Conservation (phyloP, 2,329 filamentous ascomycete genomes). For the Venturia pyrina region DNA sequence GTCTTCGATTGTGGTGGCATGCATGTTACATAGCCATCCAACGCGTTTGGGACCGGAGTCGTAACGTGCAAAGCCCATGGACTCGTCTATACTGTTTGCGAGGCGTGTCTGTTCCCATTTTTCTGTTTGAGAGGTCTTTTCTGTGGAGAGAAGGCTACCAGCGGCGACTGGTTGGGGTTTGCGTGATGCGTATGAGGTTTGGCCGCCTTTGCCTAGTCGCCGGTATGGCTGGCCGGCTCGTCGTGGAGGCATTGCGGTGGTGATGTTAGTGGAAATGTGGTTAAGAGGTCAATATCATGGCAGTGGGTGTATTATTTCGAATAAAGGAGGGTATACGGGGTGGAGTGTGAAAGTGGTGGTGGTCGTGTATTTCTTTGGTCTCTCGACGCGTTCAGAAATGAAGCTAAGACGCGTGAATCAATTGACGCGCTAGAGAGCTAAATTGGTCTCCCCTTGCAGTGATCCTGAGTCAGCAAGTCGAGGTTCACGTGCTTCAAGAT, state of each 20-base stretch:
- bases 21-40: slow-evolving; percentile 94
- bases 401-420: not conserved
- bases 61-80: slow-evolving; percentile 86
- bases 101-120: slow-evolving; percentile 77
- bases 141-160: slow-evolving; percentile 60
- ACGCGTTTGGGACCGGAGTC: slow-evolving; percentile 77
- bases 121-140: slow-evolving; percentile 86
- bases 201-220: slow-evolving; percentile 32
- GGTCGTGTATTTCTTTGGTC: not conserved
- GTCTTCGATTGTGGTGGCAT: slow-evolving; percentile 79
- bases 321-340: not conserved
- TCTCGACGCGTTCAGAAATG: slow-evolving; percentile 1
- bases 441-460: not conserved
- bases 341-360: not conserved
- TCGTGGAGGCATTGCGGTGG: slow-evolving; percentile 34
- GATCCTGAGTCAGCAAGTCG: not conserved
- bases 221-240: slow-evolving; percentile 30
- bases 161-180: slow-evolving; percentile 60
- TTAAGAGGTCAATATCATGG: not conserved
- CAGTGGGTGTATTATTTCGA: not conserved
- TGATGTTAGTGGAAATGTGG: not conserved
- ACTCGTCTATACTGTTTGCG: slow-evolving; percentile 84
- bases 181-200: slow-evolving; percentile 38
- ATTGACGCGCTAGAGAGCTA: not conserved
- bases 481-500: not conserved